Evolutionary conservation across 139 green algal species (phyloP), one percentile per base, ranked within the genome.

Genomic region (Zygnema cylindricum): DNA sequence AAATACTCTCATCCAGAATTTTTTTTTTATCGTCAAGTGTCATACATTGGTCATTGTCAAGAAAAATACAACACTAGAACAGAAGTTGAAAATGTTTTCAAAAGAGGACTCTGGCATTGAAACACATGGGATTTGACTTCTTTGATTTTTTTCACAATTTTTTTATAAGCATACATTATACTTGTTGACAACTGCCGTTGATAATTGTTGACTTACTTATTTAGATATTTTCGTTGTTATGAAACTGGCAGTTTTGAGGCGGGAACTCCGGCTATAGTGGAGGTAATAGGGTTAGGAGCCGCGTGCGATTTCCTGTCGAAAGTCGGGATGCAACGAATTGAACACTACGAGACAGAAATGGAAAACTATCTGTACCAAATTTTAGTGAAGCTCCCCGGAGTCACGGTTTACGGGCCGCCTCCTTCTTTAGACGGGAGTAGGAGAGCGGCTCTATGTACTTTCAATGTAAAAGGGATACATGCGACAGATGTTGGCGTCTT

Each of bases 171-270:
- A n/a, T n/a, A n/a, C n/a, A n/a, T n/a, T n/a, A n/a, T n/a, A n/a
- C n/a, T n/a, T n/a, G n/a, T n/a, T n/a, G n/a, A n/a, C n/a, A n/a
- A n/a, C n/a, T n/a, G n/a, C n/a, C n/a, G n/a, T n/a, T n/a, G n/a
- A n/a, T n/a, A n/a, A n/a, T n/a, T n/a, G n/a, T n/a, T n/a, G n/a
- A n/a, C n/a, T n/a, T n/a, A n/a, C n/a, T n/a, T n/a, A n/a, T n/a
- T n/a, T n/a, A n/a, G n/a, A n/a, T n/a, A n/a, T n/a, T n/a, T n/a
- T n/a, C n/a, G n/a, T n/a, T n/a, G n/a, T n/a, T n/a, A n/a, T n/a
- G n/a, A n/a, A n/a, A n/a, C n/a, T n/a, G n/a, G n/a, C 22, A 92
- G 97, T 21, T 99, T 99, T 89, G 98, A 99, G 92, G 96, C 98
- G 0, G 98, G 98, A 76, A 99, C 98, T 1, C 98, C 98, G 0